These are phyloP conservation scores for Macadamia integrifolia DNA, from an alignment of 164 flowering plant species.

Conservation along the genomic window DNA sequence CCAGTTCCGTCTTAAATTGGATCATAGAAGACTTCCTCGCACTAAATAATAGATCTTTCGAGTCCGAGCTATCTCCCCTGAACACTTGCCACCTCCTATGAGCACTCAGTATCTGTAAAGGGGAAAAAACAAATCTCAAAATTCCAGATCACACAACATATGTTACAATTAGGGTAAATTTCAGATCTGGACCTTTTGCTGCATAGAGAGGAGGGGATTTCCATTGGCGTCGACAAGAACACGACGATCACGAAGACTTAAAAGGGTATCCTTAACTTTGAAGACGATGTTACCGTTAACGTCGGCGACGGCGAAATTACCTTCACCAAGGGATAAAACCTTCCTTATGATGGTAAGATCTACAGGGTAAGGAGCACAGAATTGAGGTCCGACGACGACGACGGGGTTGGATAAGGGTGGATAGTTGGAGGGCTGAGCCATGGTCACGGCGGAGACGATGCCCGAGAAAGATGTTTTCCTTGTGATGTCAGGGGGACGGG, in stretches of 20 bases:
- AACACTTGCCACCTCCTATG: no score
- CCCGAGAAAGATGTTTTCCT: no score
- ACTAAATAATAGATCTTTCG: no score
- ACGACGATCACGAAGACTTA: slow-evolving; percentile 36
- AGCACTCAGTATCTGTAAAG: no score
- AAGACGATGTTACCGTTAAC: slow-evolving; percentile 41
- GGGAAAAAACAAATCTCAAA: no score
- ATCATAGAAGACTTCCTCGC: no score
- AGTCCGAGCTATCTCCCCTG: no score
- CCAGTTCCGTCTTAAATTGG: no score
- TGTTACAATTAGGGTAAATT: no score
- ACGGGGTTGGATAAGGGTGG: slow-evolving; percentile 10
- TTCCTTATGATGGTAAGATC: slow-evolving; percentile 42
- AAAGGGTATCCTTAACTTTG: slow-evolving; percentile 34
- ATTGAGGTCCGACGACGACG: slow-evolving; percentile 39
- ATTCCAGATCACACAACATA: no score
- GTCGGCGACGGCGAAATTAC: slow-evolving; percentile 45
- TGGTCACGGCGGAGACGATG: neutral
- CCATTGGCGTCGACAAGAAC: slow-evolving; percentile 44
- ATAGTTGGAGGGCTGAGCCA: slow-evolving; percentile 4
- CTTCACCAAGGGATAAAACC: slow-evolving; percentile 37
- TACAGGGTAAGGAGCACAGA: slow-evolving; percentile 34
- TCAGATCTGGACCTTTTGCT: slow-evolving; percentile 28
- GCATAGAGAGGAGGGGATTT: slow-evolving; percentile 39
- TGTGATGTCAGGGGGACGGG: no score